A percentile compares a stretch with the other conserved stretches of the same genome.
Evolutionary conservation across 345 rosid species (phyloP).

Genomic region (Ricinus communis): DNA sequence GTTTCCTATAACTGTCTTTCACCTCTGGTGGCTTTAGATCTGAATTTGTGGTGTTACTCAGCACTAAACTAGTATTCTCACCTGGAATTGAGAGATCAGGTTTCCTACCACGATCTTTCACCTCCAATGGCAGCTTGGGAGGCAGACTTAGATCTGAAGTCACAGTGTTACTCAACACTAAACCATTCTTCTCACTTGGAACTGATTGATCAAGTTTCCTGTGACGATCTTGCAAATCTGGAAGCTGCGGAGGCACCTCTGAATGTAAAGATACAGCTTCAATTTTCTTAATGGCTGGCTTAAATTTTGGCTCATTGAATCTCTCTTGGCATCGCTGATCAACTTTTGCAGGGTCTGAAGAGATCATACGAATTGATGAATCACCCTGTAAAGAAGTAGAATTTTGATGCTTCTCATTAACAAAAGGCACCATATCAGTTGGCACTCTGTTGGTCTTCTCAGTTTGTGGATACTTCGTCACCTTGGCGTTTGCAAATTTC

Average conservation of each 20-base stretch:
- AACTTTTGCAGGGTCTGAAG: not conserved
- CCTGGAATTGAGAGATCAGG: too few relatives aligned
- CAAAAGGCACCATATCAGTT: not conserved
- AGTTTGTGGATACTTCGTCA: not conserved
- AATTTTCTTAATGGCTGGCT: not conserved
- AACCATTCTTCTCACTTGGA: not conserved
- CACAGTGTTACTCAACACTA: not conserved
- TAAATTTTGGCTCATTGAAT: not conserved
- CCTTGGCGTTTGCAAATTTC: not conserved
- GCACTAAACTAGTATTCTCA: too few relatives aligned
- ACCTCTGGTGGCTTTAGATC: too few relatives aligned
- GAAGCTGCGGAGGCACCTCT: too few relatives aligned
- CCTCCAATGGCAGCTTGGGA: too few relatives aligned
- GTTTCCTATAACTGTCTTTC: too few relatives aligned
- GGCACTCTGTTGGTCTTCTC: not conserved
- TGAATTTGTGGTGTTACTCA: too few relatives aligned
- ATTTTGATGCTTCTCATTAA: not conserved
- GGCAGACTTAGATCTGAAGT: not conserved
- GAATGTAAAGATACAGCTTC: not conserved
- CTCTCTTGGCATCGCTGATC: too few relatives aligned
- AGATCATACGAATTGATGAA: not conserved
- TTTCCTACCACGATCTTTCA: too few relatives aligned
- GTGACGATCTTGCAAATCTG: too few relatives aligned
- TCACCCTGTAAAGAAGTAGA: not conserved
- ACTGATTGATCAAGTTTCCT: not conserved